Percentiles rank a stretch among this genome's conserved stretches.
Conservation (phyloP, 148 eudicot species). For the Arctostaphylos glauca region DNA sequence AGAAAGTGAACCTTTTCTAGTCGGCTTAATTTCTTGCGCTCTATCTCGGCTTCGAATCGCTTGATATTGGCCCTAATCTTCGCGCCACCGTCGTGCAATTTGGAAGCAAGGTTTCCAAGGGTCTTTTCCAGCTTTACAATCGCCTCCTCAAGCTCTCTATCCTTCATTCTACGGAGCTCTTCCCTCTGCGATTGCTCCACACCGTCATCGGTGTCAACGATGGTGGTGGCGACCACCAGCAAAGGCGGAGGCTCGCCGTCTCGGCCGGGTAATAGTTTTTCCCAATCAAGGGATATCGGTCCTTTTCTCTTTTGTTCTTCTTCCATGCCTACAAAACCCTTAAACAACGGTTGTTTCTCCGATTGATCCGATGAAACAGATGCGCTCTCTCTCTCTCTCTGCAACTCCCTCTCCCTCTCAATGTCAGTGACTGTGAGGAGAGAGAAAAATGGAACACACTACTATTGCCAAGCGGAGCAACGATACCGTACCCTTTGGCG, state of each 20-base stretch:
- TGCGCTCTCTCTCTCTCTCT: too few relatives aligned
- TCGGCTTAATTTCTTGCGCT: constrained; percentile 19
- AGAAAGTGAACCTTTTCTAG: constrained; percentile 13
- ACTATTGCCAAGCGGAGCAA: too few relatives aligned
- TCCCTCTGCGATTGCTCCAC: constrained; percentile 10
- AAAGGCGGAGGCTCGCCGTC: constrained; percentile 28
- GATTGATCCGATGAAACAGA: neutral
- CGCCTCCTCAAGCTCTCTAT: neutral
- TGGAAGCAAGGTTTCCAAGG: neutral
- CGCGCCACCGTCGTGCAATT: constrained; percentile 26
- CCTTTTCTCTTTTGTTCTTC: neutral
- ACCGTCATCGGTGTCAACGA: neutral
- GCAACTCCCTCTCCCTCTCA: too few relatives aligned
- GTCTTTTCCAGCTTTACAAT: neutral
- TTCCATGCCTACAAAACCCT: neutral
- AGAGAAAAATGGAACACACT: too few relatives aligned
- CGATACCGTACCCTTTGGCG: too few relatives aligned
- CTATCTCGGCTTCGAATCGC: constrained; percentile 20
- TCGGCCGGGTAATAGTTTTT: neutral
- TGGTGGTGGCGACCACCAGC: constrained; percentile 23
- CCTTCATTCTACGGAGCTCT: neutral
- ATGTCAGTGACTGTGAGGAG: too few relatives aligned
- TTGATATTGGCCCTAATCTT: constrained; percentile 22
- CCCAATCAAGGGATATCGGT: constrained; percentile 2
- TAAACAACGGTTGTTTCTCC: neutral